A percentile compares a stretch with the other conserved stretches of the same genome.
Conservation (phyloP, 2,329 filamentous ascomycete species). For the Sporothrix pallida region DNA sequence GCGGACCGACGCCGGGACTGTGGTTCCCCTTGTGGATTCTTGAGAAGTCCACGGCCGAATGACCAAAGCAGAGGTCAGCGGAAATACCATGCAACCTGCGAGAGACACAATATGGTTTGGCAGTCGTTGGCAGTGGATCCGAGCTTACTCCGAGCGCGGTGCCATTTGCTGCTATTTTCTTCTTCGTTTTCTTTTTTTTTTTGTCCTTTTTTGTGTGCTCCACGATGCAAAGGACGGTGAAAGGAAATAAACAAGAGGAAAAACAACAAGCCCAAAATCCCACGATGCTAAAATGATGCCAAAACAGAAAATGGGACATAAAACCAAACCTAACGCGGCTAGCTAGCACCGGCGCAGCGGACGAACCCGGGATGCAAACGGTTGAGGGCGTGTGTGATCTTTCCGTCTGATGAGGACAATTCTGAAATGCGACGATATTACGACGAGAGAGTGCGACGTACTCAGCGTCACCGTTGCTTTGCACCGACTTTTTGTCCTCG, state of each 20-base stretch:
- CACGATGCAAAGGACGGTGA: constrained; percentile 10
- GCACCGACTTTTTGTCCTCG: neutral
- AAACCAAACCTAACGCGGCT: neutral
- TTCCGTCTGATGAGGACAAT: neutral
- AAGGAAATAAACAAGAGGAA: neutral
- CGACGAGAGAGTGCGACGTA: neutral
- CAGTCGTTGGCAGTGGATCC: neutral
- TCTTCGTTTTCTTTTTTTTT: neutral
- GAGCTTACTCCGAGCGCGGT: constrained; percentile 9
- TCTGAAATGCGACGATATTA: neutral
- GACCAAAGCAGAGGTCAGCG: neutral
- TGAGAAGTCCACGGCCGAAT: neutral
- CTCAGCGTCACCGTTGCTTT: neutral
- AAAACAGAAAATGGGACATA: too few relatives aligned
- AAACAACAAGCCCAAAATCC: neutral
- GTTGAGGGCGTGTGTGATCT: neutral
- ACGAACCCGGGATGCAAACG: constrained; percentile 19
- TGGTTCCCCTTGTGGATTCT: constrained; percentile 6
- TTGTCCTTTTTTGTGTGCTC: neutral
- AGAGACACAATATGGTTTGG: neutral
- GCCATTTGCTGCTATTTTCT: neutral
- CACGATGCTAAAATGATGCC: neutral
- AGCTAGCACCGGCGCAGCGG: constrained; percentile 7
- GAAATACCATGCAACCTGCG: neutral
- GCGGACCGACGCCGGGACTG: constrained; percentile 12